Conservation (phyloP, 495 filamentous ascomycete species). For the Terfezia boudieri region DNA sequence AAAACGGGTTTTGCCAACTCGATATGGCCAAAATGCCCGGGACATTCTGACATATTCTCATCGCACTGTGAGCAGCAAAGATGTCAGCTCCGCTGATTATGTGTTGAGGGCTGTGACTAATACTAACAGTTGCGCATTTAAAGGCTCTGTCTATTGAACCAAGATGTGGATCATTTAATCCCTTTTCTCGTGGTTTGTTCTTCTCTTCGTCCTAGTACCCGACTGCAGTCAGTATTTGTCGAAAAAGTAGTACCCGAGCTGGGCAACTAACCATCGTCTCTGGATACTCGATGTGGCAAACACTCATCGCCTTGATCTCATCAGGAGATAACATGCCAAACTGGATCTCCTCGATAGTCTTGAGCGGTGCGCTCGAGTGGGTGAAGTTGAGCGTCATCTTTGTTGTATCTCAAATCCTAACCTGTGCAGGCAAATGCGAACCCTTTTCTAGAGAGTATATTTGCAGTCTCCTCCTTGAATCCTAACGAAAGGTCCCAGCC, state of each 20-base stretch:
- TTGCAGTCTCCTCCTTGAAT: no score
- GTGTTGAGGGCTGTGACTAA: not conserved
- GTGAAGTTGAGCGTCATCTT: constrained; percentile 82
- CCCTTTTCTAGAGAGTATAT: no score
- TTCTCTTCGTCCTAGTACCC: constrained; percentile 53
- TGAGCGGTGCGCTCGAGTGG: constrained; percentile 83
- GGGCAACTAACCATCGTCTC: constrained; percentile 61
- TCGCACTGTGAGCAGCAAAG: constrained; percentile 31
- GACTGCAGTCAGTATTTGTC: not conserved
- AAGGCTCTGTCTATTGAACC: constrained; percentile 86
- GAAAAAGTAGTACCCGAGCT: constrained; percentile 1
- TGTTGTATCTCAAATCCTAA: constrained; percentile 12
- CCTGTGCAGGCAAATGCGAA: no score
- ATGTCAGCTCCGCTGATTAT: no score
- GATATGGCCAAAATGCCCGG: constrained; percentile 94
- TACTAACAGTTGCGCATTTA: constrained; percentile 54
- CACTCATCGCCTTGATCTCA: constrained; percentile 95
- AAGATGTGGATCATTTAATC: constrained; percentile 80
- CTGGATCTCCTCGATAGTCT: constrained; percentile 92
- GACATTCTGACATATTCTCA: constrained; percentile 82
- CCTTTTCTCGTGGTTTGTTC: constrained; percentile 62
- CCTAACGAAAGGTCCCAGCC: no score
- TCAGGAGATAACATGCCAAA: constrained; percentile 92
- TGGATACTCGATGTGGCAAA: constrained; percentile 74
- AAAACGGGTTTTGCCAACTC: constrained; percentile 88